Evolutionary conservation across 2,329 filamentous ascomycete species (phyloP), one percentile per base, ranked within the genome.

Genomic region (Talaromyces sp.): DNA sequence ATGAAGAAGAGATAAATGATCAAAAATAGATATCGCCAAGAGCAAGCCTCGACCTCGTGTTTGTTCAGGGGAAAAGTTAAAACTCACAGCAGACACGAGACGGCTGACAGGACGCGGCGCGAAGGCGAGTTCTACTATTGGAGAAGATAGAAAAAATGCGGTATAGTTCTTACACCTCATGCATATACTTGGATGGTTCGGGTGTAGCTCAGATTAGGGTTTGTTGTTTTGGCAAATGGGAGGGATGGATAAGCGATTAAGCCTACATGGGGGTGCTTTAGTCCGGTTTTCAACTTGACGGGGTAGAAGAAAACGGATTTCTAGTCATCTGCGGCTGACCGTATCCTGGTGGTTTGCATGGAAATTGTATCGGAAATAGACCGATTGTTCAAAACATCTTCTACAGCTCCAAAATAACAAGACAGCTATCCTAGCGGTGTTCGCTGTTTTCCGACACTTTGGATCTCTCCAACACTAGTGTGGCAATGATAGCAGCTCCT

Each of bases 401-500:
- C 36, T 40, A 16, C 12, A 16, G 12, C 5, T 9, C 34, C 33
- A 14, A 36, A 36, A 36, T 5, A 36, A 16, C 12, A 16, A 16
- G 10, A 12, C 1, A 36, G 3, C 4, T 47, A 10, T 7, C 7
- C 18, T 47, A 47, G 7, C 23, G 16, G 4, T 47, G 52, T 59
- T 34, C n/a, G 23, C 42, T 23, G 5, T 30, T 54, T 34, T 18
- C 53, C 30, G 16, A n/a, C 27, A 36, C 16, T 28, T 63, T 51
- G 8, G 59, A 44, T 53, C 57, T 60, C 42, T 64, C 51, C 58
- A 65, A 23, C 14, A 57, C 60, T 40, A 65, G 51, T 18, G 64
- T 60, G 27, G 62, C 65, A 57, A 66, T 64, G 23, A 66, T 57
- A n/a, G 65, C 65, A 55, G 65, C 62, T 23, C 65, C 65, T n/a